Evolutionary conservation across 208 protist species (phyloP).

Genomic region (Perkinsela sp.): DNA sequence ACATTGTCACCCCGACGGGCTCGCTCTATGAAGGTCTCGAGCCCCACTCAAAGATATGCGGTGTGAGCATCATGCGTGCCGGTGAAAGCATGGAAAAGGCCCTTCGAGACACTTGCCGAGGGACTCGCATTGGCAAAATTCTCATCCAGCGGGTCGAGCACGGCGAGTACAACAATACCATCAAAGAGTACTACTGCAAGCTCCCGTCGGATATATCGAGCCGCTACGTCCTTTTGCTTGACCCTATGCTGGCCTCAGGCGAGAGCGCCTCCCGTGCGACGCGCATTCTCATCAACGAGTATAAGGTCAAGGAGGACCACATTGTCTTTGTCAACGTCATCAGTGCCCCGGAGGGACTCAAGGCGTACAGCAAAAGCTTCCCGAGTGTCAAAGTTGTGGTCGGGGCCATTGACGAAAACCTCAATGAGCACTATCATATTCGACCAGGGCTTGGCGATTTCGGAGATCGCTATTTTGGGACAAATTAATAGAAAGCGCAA

Average conservation of each 20-base stretch:
- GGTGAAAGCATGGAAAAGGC: slow-evolving; percentile 83
- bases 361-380: slow-evolving; percentile 18
- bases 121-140: slow-evolving; percentile 88
- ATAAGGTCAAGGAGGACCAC: slow-evolving; percentile 56
- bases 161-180: slow-evolving; percentile 50
- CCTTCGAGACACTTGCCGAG: slow-evolving; percentile 69
- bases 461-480: slow-evolving; percentile 83
- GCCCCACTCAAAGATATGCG: slow-evolving; percentile 62
- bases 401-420: slow-evolving; percentile 50
- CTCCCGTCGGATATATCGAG: slow-evolving; percentile 66
- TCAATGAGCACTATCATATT: slow-evolving; percentile 75
- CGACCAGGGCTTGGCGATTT: slow-evolving; percentile 83
- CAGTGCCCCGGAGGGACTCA: slow-evolving; percentile 51
- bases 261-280: slow-evolving; percentile 41
- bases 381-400: slow-evolving; percentile 65
- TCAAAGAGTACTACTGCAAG: slow-evolving; percentile 73
- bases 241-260: slow-evolving; percentile 84
- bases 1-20: slow-evolving; percentile 69
- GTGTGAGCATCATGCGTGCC: slow-evolving; percentile 82
- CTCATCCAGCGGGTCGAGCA: slow-evolving; percentile 84
- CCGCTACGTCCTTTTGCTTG: slow-evolving; percentile 72
- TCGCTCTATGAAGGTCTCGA: slow-evolving; percentile 28
- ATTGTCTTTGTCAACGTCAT: slow-evolving; percentile 89
- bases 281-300: slow-evolving; percentile 34
- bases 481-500: too few species aligned